These are phyloP conservation scores for Trichoderma lentiforme DNA, from an alignment of 2,329 filamentous ascomycete species.

Conservation along the genomic window DNA sequence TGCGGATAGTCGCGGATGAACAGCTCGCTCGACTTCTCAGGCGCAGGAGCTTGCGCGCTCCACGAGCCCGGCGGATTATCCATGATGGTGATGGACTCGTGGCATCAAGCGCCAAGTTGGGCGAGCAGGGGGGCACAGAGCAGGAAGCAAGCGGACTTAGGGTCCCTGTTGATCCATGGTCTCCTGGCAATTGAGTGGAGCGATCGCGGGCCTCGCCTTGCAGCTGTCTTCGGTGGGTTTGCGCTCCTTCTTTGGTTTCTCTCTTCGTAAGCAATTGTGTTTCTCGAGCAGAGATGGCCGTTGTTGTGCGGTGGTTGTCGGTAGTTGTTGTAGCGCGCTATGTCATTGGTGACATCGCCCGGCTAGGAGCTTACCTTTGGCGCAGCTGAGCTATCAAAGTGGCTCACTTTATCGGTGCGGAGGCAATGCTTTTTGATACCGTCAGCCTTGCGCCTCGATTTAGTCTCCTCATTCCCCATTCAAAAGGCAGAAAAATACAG, in stretches of 20 bases:
- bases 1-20: slow-evolving; percentile 83
- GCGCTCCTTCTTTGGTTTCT: not conserved
- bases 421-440: not conserved
- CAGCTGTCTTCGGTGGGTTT: not conserved
- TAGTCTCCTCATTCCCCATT: not conserved
- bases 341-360: slow-evolving; percentile 9
- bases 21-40: slow-evolving; percentile 68
- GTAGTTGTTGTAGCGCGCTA: not conserved
- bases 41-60: slow-evolving; percentile 46
- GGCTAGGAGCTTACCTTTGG: slow-evolving; percentile 9
- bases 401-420: not conserved
- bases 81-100: slow-evolving; percentile 35
- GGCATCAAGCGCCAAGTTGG: slow-evolving; percentile 7
- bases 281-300: not conserved
- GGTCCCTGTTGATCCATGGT: slow-evolving; percentile 23
- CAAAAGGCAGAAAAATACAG: not conserved
- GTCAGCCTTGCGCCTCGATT: not conserved
- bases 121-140: slow-evolving; percentile 11
- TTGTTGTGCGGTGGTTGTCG: not conserved
- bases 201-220: not conserved
- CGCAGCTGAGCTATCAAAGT: not conserved
- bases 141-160: slow-evolving; percentile 14
- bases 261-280: not conserved
- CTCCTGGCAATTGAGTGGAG: slow-evolving; percentile 17
- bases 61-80: slow-evolving; percentile 45